Base-by-base conservation (phyloP, 331 rosid species). In the Malus hybrid region DNA sequence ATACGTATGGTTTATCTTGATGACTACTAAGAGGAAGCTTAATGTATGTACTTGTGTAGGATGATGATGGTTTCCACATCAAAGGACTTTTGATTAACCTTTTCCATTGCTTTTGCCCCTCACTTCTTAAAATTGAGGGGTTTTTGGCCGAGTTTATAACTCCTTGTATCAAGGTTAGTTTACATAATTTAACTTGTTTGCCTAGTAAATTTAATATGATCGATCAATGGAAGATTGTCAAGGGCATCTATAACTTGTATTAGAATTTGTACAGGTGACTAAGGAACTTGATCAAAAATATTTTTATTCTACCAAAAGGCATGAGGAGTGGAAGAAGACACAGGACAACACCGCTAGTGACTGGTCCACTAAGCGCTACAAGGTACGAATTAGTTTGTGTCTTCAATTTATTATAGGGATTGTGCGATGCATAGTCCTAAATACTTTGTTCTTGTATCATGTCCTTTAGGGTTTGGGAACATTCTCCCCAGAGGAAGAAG, bases 41-140 rank as follows among this genome's bases (percentile, higher is more conserved):
- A 60, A 22, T 4, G 0, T 12, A 5, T 24, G 15, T 28, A 56
- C 58, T 71, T 68, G 68, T 70, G 66, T 82, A 93, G 98, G 98
- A 93, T 86, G 84, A 93, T 50, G 98, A 93, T 79, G 98, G 97
- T 50, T 93, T 97, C n/a, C 98, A 89, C 79, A 91, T 93, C 80
- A 91, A 93, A 82, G 98, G 98, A 63, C 86, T 93, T 20, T 61
- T 93, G 82, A 89, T 93, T 58, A 93, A 93, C 75, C 89, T 93
- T 85, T 78, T 93, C 78, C 98, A 91, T 77, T 89, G 97, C 0
- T 93, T 91, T 79, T 93, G 98, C 97, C 98, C 98, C 9, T 88
- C 98, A 7, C 79, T 93, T 68, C 80, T 93, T 1, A 91, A 82
- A 82, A 87, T 93, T 77, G 94, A 97, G 32, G 72, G 91, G 29